phyloP scores from a whole-genome alignment of 805 yeast species.

The Middelhovenomyces tepae region DNA sequence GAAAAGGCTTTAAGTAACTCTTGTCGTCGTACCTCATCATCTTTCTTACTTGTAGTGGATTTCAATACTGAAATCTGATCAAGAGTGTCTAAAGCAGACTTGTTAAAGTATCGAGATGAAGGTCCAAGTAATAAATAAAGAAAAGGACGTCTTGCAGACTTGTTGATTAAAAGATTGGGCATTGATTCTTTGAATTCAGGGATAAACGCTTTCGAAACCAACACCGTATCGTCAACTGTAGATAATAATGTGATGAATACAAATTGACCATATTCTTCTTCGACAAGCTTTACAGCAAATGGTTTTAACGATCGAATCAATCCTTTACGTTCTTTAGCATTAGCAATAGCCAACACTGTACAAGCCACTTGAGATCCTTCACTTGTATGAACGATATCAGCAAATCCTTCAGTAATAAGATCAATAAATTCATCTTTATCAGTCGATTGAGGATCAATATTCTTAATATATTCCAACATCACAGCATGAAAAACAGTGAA shows the following conservation, averaged over 20 bases:
- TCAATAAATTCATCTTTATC: conserved; percentile 79
- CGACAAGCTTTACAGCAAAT: conserved; percentile 67
- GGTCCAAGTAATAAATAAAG: conserved; percentile 70
- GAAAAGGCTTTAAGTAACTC: conserved; percentile 61
- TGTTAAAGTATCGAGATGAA: conserved; percentile 75
- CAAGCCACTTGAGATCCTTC: conserved; percentile 93
- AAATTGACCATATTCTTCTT: conserved; percentile 77
- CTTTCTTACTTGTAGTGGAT: conserved; percentile 73
- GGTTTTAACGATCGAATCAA: conserved; percentile 64
- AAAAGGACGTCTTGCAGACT: conserved; percentile 83
- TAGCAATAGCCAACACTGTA: conserved; percentile 67
- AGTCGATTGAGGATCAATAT: conserved; percentile 45
- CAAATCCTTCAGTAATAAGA: conserved; percentile 74
- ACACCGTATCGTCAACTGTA: conserved; percentile 90
- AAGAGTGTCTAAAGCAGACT: conserved; percentile 51
- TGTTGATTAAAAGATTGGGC: conserved; percentile 51
- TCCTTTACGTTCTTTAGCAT: conserved; percentile 83
- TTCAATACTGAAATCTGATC: conserved; percentile 52
- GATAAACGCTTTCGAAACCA: conserved; percentile 63
- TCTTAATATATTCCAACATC: conserved; percentile 77
- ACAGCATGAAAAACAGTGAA: conserved; percentile 95
- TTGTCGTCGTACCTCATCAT: conserved; percentile 60
- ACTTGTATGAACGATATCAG: conserved; percentile 89
- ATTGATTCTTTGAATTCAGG: conserved; percentile 43
- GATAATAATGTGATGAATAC: conserved; percentile 72